Evolutionary conservation across 306 rosid species (phyloP), one percentile per base, ranked within the genome.

Genomic region (Malus domestica): DNA sequence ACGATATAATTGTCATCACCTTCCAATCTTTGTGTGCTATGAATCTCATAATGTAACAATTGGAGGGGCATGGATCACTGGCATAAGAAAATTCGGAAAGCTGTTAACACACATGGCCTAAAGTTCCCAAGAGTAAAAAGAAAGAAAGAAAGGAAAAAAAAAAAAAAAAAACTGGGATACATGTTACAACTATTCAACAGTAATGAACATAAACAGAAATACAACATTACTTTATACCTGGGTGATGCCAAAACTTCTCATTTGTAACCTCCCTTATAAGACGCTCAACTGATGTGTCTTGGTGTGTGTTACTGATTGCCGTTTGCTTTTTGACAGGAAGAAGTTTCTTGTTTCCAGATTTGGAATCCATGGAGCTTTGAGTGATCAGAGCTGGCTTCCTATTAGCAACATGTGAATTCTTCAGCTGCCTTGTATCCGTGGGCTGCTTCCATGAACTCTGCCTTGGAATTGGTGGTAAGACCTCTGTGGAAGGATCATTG

Each of bases 261-360:
- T 88, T 95, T 63, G 97, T 95, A 70, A 95, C 99, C 90, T 95
- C 97, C 72, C 99, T 88, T 84, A 95, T 92, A 66, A 95, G 99
- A 77, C 97, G 96, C 83, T 95, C 99, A 67, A 95, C 96, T 1
- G 99, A 95, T 2, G 97, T 83, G 83, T 95, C 97, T 80, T 89
- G 97, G 82, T 93, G 85, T 73, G 74, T 80, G 73, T 76, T 76
- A 82, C 85, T 86, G 30, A 69, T 81, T 74, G 90, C 74, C 73
- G 76, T 77, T 80, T 88, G 99, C 89, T 90, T 95, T 88, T 95
- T 95, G 82, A 82, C 82, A 69, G 96, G 80, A 83, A 77, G 84
- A 76, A 72, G 81, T 76, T 95, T 95, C 86, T 95, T 95, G 85
- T 79, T 95, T 44, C 83, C 92, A 79, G 76, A 67, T 77, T 90